These are phyloP conservation scores for Celoporthe dispersa DNA, from an alignment of 2,329 filamentous ascomycete genomes.

Conservation along the genomic window DNA sequence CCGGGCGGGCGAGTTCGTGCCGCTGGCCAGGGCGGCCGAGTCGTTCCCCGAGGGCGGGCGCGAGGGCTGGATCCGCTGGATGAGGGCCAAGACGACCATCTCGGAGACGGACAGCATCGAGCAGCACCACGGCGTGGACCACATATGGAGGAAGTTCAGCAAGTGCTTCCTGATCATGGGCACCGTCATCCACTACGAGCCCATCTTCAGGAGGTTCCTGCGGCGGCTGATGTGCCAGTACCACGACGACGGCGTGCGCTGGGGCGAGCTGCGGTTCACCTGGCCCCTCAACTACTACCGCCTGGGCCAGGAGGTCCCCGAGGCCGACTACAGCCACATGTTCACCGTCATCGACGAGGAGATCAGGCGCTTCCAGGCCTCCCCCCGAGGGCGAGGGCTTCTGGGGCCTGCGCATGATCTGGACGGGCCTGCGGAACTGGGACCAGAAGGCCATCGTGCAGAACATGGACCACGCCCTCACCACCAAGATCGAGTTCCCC, in stretches of 20 bases:
- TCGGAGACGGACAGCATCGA: constrained; percentile 73
- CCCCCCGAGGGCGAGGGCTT: constrained; percentile 74
- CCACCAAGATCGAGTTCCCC: constrained; percentile 78
- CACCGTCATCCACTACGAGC: constrained; percentile 85
- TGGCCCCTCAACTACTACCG: constrained; percentile 74
- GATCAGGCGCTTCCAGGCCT: constrained; percentile 73
- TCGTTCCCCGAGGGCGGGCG: constrained; percentile 75
- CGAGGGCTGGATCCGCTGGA: constrained; percentile 75
- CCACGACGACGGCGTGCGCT: constrained; percentile 80
- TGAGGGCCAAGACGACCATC: constrained; percentile 74
- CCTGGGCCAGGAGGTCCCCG: constrained; percentile 66
- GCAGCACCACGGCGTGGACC: constrained; percentile 82
- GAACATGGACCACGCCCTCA: constrained; percentile 86
- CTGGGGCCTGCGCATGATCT: constrained; percentile 85
- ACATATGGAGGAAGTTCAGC: constrained; percentile 82
- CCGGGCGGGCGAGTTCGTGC: constrained; percentile 58
- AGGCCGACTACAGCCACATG: constrained; percentile 70
- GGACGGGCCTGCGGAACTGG: constrained; percentile 73
- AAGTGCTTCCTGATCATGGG: constrained; percentile 75
- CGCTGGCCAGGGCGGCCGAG: constrained; percentile 67
- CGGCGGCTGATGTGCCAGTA: constrained; percentile 72
- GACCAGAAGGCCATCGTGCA: constrained; percentile 70
- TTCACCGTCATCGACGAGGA: constrained; percentile 79
- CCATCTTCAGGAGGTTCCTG: constrained; percentile 80
- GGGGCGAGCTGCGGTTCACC: constrained; percentile 78